Evolutionary conservation across 768 basidiomycete genomes (phyloP), one percentile per base, ranked within the genome.

Genomic region (Hygrophoropsis aurantiaca): DNA sequence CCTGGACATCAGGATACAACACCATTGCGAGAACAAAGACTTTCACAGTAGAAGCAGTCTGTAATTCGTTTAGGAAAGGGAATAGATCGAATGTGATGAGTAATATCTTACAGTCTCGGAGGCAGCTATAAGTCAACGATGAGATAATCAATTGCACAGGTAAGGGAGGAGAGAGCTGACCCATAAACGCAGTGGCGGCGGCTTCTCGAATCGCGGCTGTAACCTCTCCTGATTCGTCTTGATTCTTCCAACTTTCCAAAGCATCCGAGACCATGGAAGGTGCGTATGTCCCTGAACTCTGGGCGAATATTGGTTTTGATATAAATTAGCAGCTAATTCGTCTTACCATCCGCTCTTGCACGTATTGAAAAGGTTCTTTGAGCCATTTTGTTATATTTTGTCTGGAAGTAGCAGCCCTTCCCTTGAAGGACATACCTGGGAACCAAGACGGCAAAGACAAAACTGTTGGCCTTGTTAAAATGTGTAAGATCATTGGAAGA

Each of bases 11-110:
- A 5, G 62, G 63, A n/a, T 54, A 58, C 37, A 64, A 40, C 21
- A 60, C 51, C 62, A 64, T 64, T 8, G 58, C 52, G 11, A 65
- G 63, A 16, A 65, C 20, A 42, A 65, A 60, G 5, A 24, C 44
- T 4, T 40, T 18, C 25, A 52, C 34, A 13, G 20, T 20, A 2
- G 51, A 30, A 11, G 33, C 3, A 5, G 47, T 44, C 51, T 52
- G 27, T n/a, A 32, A 30, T 15, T 9, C 1, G 30, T 11, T 19
- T 9, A 11, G 15, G 26, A 13, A 26, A 26, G 5, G 24, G 26
- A 9, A 10, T 16, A 10, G 7, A 27, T 16, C 20, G 24, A 15
- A 24, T 11, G 18, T n/a, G 15, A 19, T 13, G 6, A 10, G 13
- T 33, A 5, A 24, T 19, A 26, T 18, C 24, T 18, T 37, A 63